Conservation (phyloP, 2,329 filamentous ascomycete genomes). For the Neonectria ditissima region DNA sequence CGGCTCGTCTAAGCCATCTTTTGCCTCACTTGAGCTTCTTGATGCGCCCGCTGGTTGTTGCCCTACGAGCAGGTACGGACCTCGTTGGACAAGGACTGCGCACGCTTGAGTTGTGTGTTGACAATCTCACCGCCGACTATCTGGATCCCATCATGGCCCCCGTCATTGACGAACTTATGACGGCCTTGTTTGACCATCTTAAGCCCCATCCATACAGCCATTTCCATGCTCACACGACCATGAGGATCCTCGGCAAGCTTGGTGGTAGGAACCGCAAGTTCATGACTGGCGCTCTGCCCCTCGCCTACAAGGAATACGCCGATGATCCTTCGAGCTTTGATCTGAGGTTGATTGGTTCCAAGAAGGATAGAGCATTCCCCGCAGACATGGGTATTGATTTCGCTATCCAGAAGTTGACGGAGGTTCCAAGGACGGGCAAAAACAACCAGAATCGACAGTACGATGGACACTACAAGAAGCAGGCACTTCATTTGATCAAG, state of each 20-base stretch:
- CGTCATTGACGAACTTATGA: conserved; percentile 99
- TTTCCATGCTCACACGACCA: conserved; percentile 97
- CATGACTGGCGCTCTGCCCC: conserved; percentile 87
- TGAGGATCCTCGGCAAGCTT: conserved; percentile 96
- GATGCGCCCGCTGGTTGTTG: conserved; percentile 98
- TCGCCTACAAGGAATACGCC: conserved; percentile 85
- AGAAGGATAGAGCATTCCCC: conserved; percentile 88
- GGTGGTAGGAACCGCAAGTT: conserved; percentile 96
- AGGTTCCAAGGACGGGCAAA: conserved; percentile 74
- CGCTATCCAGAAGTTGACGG: conserved; percentile 88
- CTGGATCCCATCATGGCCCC: conserved; percentile 99
- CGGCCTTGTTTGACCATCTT: conserved; percentile 94
- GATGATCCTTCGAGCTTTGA: conserved; percentile 92
- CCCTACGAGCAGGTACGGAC: conserved; percentile 89
- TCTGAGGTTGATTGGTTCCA: conserved; percentile 87
- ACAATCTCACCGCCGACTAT: conserved; percentile 98
- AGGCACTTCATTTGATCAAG: conserved; percentile 88
- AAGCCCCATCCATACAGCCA: conserved; percentile 95
- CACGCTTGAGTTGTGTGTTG: conserved; percentile 95
- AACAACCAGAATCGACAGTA: conserved; percentile 67
- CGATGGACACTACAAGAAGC: conserved; percentile 91
- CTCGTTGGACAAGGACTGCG: conserved; percentile 93
- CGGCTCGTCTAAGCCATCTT: conserved; percentile 91
- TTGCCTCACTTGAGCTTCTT: conserved; percentile 95
- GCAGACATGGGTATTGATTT: conserved; percentile 87